These are phyloP conservation scores for Rhodomyrtus psidioides DNA, from an alignment of 441 rosid species.

Conservation along the genomic window DNA sequence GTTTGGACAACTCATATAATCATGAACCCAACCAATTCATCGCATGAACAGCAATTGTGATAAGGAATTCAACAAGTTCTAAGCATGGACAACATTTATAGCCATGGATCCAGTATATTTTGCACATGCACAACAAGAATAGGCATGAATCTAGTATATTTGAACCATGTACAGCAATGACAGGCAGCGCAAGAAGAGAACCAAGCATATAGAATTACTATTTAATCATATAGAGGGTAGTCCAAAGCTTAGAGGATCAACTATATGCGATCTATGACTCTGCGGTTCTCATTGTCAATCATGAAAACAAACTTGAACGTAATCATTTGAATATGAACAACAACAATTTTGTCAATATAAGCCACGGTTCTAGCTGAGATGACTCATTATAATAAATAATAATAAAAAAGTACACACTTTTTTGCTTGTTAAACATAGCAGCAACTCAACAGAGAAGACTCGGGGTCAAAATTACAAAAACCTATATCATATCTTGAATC, in stretches of 20 bases:
- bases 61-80: neutral
- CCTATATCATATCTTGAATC: neutral
- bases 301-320: neutral
- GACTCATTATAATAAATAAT: neutral
- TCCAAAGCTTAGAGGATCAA: neutral
- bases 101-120: neutral
- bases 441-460: neutral
- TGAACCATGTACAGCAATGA: neutral
- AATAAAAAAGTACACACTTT: neutral
- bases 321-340: neutral
- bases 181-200: neutral
- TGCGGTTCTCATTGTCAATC: neutral
- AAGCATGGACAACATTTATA: neutral
- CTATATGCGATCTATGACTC: neutral
- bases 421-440: neutral
- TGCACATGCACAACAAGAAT: neutral
- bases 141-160: neutral
- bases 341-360: neutral
- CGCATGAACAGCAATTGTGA: neutral
- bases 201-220: neutral
- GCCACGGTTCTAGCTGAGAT: neutral
- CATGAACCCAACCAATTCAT: neutral
- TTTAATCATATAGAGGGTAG: neutral
- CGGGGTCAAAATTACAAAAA: neutral
- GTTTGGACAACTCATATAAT: neutral